phyloP scores from a whole-genome alignment of 148 eudicot species.

The Dysphania ambrosioides region DNA sequence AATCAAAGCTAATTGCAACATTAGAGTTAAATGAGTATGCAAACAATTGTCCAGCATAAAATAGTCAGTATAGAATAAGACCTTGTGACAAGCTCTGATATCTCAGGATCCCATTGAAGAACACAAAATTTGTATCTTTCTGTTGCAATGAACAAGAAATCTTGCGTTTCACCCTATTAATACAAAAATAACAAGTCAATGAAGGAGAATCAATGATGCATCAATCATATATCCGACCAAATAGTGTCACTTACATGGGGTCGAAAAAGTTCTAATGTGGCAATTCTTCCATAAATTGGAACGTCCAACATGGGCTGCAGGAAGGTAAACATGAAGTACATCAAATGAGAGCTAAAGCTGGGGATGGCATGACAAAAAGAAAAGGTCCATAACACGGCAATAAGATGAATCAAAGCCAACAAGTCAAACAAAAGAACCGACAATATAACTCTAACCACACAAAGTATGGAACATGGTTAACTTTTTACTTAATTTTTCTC shows the following conservation, averaged over 20 bases:
- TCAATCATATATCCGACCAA: neutral
- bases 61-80: constrained; percentile 18
- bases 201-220: neutral
- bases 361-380: neutral
- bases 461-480: too few relatives aligned
- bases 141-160: constrained; percentile 89
- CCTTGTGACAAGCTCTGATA: constrained; percentile 91
- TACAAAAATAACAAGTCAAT: constrained; percentile 14
- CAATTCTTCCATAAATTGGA: constrained; percentile 96
- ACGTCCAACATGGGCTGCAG: constrained; percentile 94
- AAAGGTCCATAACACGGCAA: neutral
- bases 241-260: constrained; percentile 73
- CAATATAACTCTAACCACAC: neutral
- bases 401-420: neutral
- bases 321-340: neutral
- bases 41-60: neutral
- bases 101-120: constrained; percentile 92
- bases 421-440: neutral
- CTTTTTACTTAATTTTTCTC: neutral
- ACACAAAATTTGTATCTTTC: constrained; percentile 96
- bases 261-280: constrained; percentile 89
- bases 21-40: neutral
- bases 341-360: neutral
- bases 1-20: neutral
- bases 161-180: constrained; percentile 93